Conservation (phyloP, 345 rosid genomes). For the Odontarrhena argentea region DNA sequence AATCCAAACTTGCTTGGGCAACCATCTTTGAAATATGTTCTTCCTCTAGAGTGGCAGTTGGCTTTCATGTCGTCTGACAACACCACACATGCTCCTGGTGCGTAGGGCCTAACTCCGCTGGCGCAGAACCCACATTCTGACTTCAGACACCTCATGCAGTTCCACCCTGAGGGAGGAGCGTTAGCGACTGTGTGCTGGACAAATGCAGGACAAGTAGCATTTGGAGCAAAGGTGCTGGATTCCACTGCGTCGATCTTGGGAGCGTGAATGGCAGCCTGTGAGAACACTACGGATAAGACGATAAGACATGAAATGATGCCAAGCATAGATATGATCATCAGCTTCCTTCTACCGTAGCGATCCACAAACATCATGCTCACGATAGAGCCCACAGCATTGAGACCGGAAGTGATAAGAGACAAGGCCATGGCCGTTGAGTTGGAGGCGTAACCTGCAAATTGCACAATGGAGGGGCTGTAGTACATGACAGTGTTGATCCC, state of each 20-base stretch:
- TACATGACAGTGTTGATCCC: conserved; percentile 96
- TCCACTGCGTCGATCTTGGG: conserved; percentile 45
- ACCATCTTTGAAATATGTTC: conserved; percentile 62
- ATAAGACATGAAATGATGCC: conserved; percentile 68
- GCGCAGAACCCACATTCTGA: conserved; percentile 68
- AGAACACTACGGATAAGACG: conserved; percentile 54
- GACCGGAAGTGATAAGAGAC: conserved; percentile 81
- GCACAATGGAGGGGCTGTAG: conserved; percentile 83
- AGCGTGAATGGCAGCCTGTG: conserved; percentile 57
- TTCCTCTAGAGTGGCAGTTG: conserved; percentile 41
- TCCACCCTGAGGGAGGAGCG: conserved; percentile 50
- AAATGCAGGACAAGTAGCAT: conserved; percentile 62
- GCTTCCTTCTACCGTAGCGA: conserved; percentile 70
- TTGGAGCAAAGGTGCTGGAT: conserved; percentile 51
- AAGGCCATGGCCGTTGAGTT: conserved; percentile 78
- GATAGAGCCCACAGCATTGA: conserved; percentile 76
- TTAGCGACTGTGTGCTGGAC: conserved; percentile 33
- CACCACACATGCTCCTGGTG: conserved; percentile 76
- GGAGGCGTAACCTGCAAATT: conserved; percentile 86
- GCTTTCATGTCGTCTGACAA: conserved; percentile 34
- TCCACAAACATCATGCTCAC: conserved; percentile 78
- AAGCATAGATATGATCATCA: conserved; percentile 78
- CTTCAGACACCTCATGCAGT: conserved; percentile 68
- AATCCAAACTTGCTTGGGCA: conserved; percentile 84
- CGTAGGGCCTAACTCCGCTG: conserved; percentile 44